Base-by-base conservation (phyloP, 805 yeast genomes). In the Pichia membranifaciens region DNA sequence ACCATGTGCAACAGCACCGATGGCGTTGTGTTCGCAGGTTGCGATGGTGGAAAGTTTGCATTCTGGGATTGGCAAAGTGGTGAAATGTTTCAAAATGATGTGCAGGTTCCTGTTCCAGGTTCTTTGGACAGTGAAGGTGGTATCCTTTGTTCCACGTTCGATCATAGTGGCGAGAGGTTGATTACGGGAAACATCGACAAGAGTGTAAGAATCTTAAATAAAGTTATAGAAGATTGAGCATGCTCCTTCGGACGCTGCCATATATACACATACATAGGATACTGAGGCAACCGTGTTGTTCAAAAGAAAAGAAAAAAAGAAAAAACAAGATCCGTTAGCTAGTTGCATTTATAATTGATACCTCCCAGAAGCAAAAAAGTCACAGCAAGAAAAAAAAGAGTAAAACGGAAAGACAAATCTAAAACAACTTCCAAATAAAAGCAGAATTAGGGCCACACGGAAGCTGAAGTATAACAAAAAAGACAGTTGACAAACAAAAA, bases 141-240 rank as follows among this genome's bases (percentile, higher is more conserved):
- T 8, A 78, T 91, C 5, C 71, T 82, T 53, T 73, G 88, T 9
- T 77, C 89, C 35, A 61, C 79, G 2, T 88, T 88, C 62, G 97
- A 93, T 62, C 69, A 73, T 61, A 81, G 88, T 50, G 96, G 97
- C 0, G 65, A 81, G 55, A 74, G 96, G 41, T 66, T 93, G 48
- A 74, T 93, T 18, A 87, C 96, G 1, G 88, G 96, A 42, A 95
- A 87, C 57, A 81, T 87, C n/a, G 98, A 91, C 65, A 90, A 90
- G 60, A 81, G 86, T 60, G 78, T 87, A 35, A 86, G 84, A 60
- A 69, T 87, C 1, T 87, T 93, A 91, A 74, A 69, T 43, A 78
- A 76, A 50, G 66, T 28, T 42, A 10, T 28, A n/a, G 29, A 36
- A 8, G 25, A 36, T 5, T 18, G 23, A 8, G 12, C 22, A 21